Evolutionary conservation across 2,329 filamentous ascomycete species (phyloP).

Genomic region (Hymenoscyphus scutula): DNA sequence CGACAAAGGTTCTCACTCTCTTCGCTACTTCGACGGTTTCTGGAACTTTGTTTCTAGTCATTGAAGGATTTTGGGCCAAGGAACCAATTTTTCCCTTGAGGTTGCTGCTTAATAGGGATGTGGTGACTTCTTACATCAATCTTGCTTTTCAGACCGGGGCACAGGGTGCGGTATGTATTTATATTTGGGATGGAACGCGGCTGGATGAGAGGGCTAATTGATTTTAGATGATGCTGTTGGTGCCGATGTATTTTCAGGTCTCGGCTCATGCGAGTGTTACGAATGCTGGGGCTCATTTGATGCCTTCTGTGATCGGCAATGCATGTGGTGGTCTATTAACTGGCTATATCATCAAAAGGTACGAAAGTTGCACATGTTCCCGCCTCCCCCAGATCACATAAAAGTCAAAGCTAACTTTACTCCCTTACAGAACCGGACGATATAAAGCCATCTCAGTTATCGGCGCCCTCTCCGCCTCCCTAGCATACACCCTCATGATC

Average conservation of each 20-base stretch:
- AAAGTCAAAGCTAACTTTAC: background rate
- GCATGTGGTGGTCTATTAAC: slow-evolving; percentile 60
- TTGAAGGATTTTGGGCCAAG: slow-evolving; percentile 42
- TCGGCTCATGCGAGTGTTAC: slow-evolving; percentile 57
- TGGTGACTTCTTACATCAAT: slow-evolving; percentile 52
- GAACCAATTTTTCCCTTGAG: slow-evolving; percentile 59
- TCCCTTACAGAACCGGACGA: slow-evolving; percentile 47
- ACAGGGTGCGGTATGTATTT: slow-evolving; percentile 50
- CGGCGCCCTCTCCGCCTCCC: slow-evolving; percentile 47
- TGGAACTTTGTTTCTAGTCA: slow-evolving; percentile 20
- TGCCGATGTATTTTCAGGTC: slow-evolving; percentile 69
- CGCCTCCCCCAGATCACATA: too few species aligned
- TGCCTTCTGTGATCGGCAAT: slow-evolving; percentile 67
- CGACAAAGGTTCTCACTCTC: slow-evolving; percentile 36
- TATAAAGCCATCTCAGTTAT: slow-evolving; percentile 56
- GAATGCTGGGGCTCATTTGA: slow-evolving; percentile 56
- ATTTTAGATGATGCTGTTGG: slow-evolving; percentile 55
- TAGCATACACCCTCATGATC: slow-evolving; percentile 52
- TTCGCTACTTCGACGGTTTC: slow-evolving; percentile 31
- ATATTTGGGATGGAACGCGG: background rate
- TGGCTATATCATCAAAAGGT: slow-evolving; percentile 42
- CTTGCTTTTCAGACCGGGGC: slow-evolving; percentile 52
- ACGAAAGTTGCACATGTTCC: background rate
- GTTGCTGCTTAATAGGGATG: slow-evolving; percentile 50
- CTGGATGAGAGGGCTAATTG: background rate